phyloP scores from a whole-genome alignment of 805 yeast species.

The Lipomyces yamadae region DNA sequence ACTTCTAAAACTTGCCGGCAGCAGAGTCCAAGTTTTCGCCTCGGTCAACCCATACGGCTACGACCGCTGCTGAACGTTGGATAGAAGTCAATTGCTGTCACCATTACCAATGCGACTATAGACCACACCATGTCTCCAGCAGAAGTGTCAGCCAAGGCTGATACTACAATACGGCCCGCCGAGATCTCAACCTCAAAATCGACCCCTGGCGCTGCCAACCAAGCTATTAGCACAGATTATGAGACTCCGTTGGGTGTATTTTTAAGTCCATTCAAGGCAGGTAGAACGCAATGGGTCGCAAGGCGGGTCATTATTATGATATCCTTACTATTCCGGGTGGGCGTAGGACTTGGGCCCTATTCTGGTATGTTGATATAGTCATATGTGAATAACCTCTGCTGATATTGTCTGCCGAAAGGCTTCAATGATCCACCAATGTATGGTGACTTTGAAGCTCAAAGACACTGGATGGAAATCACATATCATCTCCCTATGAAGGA shows the following conservation, averaged over 20 bases:
- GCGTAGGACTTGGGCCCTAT: constrained; percentile 86
- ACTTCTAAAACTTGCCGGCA: too few relatives aligned
- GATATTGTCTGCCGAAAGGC: constrained; percentile 12
- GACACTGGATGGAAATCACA: constrained; percentile 97
- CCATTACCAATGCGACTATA: constrained; percentile 4
- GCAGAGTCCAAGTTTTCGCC: too few relatives aligned
- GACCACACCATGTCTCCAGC: neutral
- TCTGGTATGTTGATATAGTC: constrained; percentile 60
- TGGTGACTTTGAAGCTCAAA: constrained; percentile 97
- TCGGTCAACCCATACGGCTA: too few relatives aligned
- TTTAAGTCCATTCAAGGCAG: constrained; percentile 75
- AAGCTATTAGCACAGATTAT: constrained; percentile 6
- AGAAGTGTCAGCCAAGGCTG: neutral
- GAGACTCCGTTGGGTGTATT: constrained; percentile 78
- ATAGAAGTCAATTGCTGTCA: neutral
- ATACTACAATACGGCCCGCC: too few relatives aligned
- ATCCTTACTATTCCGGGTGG: constrained; percentile 76
- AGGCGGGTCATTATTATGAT: constrained; percentile 68
- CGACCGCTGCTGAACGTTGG: neutral
- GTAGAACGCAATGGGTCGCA: constrained; percentile 90
- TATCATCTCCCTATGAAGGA: constrained; percentile 67
- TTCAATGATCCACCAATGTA: constrained; percentile 66
- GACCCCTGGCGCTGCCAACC: neutral
- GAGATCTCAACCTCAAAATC: neutral
- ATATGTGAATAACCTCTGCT: neutral